Evolutionary conservation across 108 stramenopile genomes (phyloP), one percentile per base, ranked within the genome.

Genomic region (Discostella stelligeroides): DNA sequence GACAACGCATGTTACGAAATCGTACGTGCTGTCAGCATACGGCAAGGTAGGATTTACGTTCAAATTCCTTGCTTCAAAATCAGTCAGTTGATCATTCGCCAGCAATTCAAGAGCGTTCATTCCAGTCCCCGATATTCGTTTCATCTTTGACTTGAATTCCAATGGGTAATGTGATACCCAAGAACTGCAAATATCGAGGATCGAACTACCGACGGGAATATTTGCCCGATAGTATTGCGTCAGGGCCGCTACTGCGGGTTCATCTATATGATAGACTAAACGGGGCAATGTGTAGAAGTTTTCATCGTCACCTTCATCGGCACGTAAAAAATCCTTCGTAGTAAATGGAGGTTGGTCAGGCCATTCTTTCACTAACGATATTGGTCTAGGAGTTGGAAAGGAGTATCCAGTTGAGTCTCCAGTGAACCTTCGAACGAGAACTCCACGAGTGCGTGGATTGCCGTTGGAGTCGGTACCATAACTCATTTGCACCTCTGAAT

Each of bases 1-100:
- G 11, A 97, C 97, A 13, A 97, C 96, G 66, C 96, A 96, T 37
- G 97, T 98, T 9, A 98, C 94, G 0, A 88, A 88, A 80, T 97
- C 96, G 78, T 96, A 98, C 0, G 82, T 77, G 56, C 84, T 80
- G 73, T 95, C 95, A 7, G 63, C 72, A 61, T 89, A 94, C 0
- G 87, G 89, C 12, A 95, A 74, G 20, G 39, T 86, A 9, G 95
- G 82, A 34, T 94, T 84, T 21, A 82, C 77, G 76, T 97, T 97
- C 63, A 98, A 82, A 77, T 98, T 95, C 54, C 76, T 83, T 0
- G 84, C 86, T 56, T 87, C 71, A 81, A 85, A 98, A 47, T 94
- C 95, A 24, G 92, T 95, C 23, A 98, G 79, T 76, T 98, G 96
- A 71, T 94, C 91, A 70, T 98, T 98, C 72, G 92, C 91, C 65